A percentile compares a stretch with the other conserved stretches of the same genome.
Conservation (phyloP, 2,329 filamentous ascomycete genomes). For the Aspergillus fructus region DNA sequence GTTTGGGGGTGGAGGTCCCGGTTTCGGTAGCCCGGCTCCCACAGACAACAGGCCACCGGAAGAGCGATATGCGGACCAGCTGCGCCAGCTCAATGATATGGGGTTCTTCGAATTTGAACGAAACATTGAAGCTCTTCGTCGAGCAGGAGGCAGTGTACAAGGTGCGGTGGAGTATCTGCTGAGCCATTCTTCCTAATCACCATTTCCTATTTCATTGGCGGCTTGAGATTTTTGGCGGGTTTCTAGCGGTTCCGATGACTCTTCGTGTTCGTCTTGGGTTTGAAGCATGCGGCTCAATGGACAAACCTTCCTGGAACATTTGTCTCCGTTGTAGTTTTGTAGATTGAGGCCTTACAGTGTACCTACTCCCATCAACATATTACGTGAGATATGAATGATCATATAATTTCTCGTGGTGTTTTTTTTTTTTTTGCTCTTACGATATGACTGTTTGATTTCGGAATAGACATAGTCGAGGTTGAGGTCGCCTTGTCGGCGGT, state of each 20-base stretch:
- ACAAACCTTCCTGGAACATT: slow-evolving; percentile 3
- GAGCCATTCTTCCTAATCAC: slow-evolving; percentile 30
- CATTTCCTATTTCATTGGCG: background rate
- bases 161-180: slow-evolving; percentile 58
- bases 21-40: slow-evolving; percentile 52
- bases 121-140: slow-evolving; percentile 82
- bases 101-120: slow-evolving; percentile 96
- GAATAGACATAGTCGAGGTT: no score
- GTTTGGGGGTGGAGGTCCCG: slow-evolving; percentile 58
- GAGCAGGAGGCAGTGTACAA: slow-evolving; percentile 90
- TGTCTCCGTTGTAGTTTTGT: background rate
- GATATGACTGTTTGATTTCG: no score
- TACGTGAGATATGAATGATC: no score
- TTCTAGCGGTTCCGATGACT: slow-evolving; percentile 1
- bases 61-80: slow-evolving; percentile 85
- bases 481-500: no score
- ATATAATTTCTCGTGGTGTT: no score
- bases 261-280: background rate
- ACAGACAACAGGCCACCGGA: slow-evolving; percentile 86
- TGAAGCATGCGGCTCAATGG: background rate
- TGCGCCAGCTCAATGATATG: slow-evolving; percentile 96
- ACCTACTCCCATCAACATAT: no score
- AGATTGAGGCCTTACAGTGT: background rate
- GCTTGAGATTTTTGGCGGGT: background rate
- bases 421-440: no score